These are phyloP conservation scores for Exserohilum rostratum DNA, from an alignment of 2,329 filamentous ascomycete species.

Conservation along the genomic window DNA sequence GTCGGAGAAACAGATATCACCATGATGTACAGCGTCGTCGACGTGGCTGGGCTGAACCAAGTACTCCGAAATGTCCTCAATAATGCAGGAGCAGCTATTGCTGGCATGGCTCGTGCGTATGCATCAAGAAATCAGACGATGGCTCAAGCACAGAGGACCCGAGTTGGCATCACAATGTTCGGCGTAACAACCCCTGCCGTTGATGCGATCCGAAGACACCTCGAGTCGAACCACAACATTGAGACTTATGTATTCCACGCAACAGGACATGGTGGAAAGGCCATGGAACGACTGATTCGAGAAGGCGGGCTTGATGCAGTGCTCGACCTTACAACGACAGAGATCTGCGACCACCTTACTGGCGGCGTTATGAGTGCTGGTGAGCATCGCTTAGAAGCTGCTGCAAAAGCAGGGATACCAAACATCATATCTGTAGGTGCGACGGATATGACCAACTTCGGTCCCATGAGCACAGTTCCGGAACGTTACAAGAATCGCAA, in stretches of 20 bases:
- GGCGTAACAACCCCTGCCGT: conserved; percentile 74
- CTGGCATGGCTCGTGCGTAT: conserved; percentile 62
- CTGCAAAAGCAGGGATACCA: conserved; percentile 63
- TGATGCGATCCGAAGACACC: conserved; percentile 58
- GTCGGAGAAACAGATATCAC: conserved; percentile 72
- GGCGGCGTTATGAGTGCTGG: conserved; percentile 70
- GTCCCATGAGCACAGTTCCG: conserved; percentile 61
- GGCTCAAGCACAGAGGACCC: conserved; percentile 44
- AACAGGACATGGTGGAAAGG: conserved; percentile 69
- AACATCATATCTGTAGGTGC: conserved; percentile 59
- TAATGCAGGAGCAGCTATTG: conserved; percentile 68
- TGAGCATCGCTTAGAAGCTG: conserved; percentile 62
- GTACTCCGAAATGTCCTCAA: conserved; percentile 63
- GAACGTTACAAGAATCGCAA: conserved; percentile 58
- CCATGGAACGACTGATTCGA: conserved; percentile 69
- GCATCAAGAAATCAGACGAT: conserved; percentile 7
- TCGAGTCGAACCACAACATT: conserved; percentile 50
- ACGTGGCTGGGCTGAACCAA: conserved; percentile 69
- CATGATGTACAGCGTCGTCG: conserved; percentile 74
- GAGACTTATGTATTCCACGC: conserved; percentile 73
- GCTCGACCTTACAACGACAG: conserved; percentile 74
- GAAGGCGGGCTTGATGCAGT: conserved; percentile 68
- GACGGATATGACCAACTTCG: conserved; percentile 64
- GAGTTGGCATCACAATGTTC: conserved; percentile 74
- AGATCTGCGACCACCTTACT: conserved; percentile 66